These are phyloP conservation scores for Glycine soja DNA, from an alignment of 306 rosid genomes.

Conservation along the genomic window DNA sequence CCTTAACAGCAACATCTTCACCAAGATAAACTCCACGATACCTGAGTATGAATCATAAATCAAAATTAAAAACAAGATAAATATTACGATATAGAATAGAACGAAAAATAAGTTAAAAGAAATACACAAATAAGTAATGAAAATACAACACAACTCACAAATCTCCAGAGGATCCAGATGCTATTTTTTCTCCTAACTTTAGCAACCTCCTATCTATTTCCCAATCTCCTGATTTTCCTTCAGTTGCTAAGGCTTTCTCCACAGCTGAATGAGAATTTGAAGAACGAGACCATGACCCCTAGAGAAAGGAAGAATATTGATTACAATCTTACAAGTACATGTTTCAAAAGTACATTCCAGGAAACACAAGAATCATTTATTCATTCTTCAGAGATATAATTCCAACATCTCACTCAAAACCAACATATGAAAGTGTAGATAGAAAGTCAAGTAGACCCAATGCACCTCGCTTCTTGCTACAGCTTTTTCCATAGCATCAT, in stretches of 20 bases:
- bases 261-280: slow-evolving; percentile 65
- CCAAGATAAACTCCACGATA: slow-evolving; percentile 85
- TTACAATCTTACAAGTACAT: background rate
- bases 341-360: background rate
- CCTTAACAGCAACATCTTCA: slow-evolving; percentile 96
- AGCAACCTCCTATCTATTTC: slow-evolving; percentile 92
- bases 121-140: slow-evolving; percentile 13
- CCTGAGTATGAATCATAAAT: slow-evolving; percentile 55
- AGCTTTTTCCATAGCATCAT: slow-evolving; percentile 88
- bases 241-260: slow-evolving; percentile 65
- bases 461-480: slow-evolving; percentile 92
- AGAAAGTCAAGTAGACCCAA: slow-evolving; percentile 39
- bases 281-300: slow-evolving; percentile 98
- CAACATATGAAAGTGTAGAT: slow-evolving; percentile 26
- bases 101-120: background rate
- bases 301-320: slow-evolving; percentile 38
- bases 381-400: slow-evolving; percentile 32
- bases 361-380: slow-evolving; percentile 17
- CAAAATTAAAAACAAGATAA: slow-evolving; percentile 37
- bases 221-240: slow-evolving; percentile 75
- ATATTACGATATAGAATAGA: slow-evolving; percentile 13
- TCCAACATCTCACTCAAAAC: slow-evolving; percentile 30
- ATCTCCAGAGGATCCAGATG: slow-evolving; percentile 98
- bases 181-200: slow-evolving; percentile 90
- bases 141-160: slow-evolving; percentile 65